Evolutionary conservation across 2,329 filamentous ascomycete species (phyloP), one percentile per base, ranked within the genome.

Genomic region (Epichloe gansuensis): DNA sequence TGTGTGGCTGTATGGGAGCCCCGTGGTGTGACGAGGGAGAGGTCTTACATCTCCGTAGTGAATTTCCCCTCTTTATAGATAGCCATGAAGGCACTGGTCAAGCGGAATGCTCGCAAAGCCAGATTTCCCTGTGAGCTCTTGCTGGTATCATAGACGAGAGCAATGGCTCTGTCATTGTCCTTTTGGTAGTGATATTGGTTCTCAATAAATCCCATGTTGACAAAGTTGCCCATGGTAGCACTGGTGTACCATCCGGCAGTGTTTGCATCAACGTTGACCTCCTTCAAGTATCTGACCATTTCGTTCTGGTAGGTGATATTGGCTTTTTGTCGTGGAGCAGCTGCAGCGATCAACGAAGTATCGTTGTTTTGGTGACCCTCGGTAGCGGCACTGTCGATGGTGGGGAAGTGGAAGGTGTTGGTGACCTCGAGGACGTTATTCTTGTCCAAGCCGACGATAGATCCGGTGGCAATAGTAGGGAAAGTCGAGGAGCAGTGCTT

Each of bases 181-280:
- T 88, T 93, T 76, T 98, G 93, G 76, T 95, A 97, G 75, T 90
- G 87, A 73, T 83, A 89, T 71, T 96, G 90, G 76, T 97, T 98
- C 79, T 98, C 93, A 70, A 98, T 87, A 66, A 95, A 90, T 75
- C 85, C 87, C 66, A 86, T 71, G 76, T 90, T 96, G 76, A 97
- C 79, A 63, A 97, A 97, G 77, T 95, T 97, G 70, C 93, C 93
- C 87, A 98, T 94, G 70, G 89, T 95, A 57, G 90, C 89, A 74
- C 89, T 96, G 54, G 89, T 96, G 75, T 98, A 98, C 90, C 90
- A 98, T 63, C 93, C 93, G 55, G 95, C 89, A 64, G 89, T 94
- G 76, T 97, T 95, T 59, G 93, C 93, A 69, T 98, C 93, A 54
- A 97, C 87, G 69, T 97, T 98, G 64, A 98, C 93, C 72, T 97